These are phyloP conservation scores for Lachancea quebecensis DNA, from an alignment of 805 yeast genomes.

Conservation along the genomic window DNA sequence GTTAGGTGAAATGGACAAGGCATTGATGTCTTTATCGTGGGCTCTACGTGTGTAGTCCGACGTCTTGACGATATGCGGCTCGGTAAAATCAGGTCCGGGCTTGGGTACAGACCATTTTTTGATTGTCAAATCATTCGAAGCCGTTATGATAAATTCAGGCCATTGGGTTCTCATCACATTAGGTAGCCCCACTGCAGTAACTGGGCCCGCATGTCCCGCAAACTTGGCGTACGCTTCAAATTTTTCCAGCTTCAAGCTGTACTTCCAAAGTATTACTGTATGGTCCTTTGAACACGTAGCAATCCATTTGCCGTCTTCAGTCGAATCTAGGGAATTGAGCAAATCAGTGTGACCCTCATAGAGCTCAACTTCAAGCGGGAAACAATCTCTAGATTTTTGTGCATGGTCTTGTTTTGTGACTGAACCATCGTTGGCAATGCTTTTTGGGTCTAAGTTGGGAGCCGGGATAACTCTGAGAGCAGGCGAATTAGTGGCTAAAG, in stretches of 20 bases:
- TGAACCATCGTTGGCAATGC: slow-evolving; percentile 5
- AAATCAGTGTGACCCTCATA: slow-evolving; percentile 82
- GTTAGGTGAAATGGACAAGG: slow-evolving; percentile 84
- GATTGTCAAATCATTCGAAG: slow-evolving; percentile 76
- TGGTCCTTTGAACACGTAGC: slow-evolving; percentile 89
- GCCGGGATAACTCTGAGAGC: slow-evolving; percentile 64
- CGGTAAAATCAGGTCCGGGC: slow-evolving; percentile 18
- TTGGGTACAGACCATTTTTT: slow-evolving; percentile 77
- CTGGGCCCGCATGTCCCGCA: slow-evolving; percentile 81
- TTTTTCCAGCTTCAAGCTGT: slow-evolving; percentile 37
- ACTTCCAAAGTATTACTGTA: slow-evolving; percentile 78
- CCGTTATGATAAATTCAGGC: slow-evolving; percentile 75
- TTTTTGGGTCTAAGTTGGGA: background rate
- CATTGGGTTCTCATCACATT: slow-evolving; percentile 35
- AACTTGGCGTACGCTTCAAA: slow-evolving; percentile 51
- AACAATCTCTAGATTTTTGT: slow-evolving; percentile 3
- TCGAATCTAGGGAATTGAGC: slow-evolving; percentile 70
- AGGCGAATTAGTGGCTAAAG: slow-evolving; percentile 91
- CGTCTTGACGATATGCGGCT: slow-evolving; percentile 38
- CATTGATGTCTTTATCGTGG: slow-evolving; percentile 92
- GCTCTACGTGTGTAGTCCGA: slow-evolving; percentile 91
- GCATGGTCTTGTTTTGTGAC: background rate
- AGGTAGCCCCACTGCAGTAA: slow-evolving; percentile 76
- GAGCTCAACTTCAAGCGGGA: slow-evolving; percentile 52
- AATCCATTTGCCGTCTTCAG: slow-evolving; percentile 80